Evolutionary conservation across 1,284 basidiomycete species (phyloP).

Genomic region (Cutaneotrichosporon spelunceum): DNA sequence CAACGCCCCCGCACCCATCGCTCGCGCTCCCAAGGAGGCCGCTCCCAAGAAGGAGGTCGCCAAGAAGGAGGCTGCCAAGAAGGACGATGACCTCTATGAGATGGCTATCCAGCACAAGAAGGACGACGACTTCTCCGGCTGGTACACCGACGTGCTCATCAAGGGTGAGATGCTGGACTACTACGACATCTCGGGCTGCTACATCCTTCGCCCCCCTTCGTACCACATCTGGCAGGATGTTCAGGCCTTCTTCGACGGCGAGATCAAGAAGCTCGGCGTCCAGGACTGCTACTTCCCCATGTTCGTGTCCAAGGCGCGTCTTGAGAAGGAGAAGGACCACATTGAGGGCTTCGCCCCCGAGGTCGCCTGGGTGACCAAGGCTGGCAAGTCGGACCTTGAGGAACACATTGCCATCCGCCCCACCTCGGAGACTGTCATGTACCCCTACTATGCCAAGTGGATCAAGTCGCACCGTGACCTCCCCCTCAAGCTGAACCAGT

Average conservation of each 20-base stretch:
- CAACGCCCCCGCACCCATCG: conserved; percentile 27
- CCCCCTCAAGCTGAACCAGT: conserved; percentile 95
- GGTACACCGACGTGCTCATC: conserved; percentile 94
- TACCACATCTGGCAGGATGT: conserved; percentile 97
- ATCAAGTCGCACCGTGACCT: conserved; percentile 97
- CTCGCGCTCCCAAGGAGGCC: conserved; percentile 19
- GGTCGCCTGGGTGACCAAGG: conserved; percentile 97
- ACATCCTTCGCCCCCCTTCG: conserved; percentile 97
- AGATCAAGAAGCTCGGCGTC: conserved; percentile 92
- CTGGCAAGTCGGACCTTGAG: conserved; percentile 88
- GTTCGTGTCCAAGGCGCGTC: conserved; percentile 90
- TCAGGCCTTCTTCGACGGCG: conserved; percentile 87
- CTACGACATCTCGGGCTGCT: conserved; percentile 97
- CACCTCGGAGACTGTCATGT: conserved; percentile 98
- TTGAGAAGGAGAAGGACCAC: conserved; percentile 97
- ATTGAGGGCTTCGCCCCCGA: conserved; percentile 99
- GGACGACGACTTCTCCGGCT: conserved; percentile 85
- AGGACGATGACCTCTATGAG: conserved; percentile 81
- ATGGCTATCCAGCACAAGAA: conserved; percentile 93
- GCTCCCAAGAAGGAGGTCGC: conserved; percentile 35
- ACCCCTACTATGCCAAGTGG: conserved; percentile 98
- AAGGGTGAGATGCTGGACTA: conserved; percentile 99
- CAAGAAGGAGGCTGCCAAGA: conserved; percentile 52
- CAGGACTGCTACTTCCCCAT: conserved; percentile 99
- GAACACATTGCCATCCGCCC: conserved; percentile 97